Base-by-base conservation (phyloP, 176 grass and related monocot species). In the Miscanthus lutarioriparius region DNA sequence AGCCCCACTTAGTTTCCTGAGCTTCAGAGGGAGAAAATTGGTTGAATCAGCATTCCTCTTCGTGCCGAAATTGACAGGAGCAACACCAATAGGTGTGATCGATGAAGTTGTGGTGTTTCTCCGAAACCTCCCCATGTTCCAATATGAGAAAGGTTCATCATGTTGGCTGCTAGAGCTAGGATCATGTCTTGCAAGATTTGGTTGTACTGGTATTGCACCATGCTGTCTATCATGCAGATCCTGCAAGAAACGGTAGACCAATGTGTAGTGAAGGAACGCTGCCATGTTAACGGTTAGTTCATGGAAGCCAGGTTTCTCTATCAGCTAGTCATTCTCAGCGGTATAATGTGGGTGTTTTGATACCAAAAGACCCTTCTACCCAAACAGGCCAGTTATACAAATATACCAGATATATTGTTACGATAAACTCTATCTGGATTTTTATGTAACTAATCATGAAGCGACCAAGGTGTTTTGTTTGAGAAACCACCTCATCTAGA, bases 111-210 rank as follows among this genome's bases (percentile, higher is more conserved):
- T 87, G 10, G 79, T 92, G 39, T 84, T 91, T 44, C 83, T 67
- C 39, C 72, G 83, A 65, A 89, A 78, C 73, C 81, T 88, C 67
- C 86, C 92, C 90, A 97, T 89, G 85, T 94, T 94, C 92, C 92
- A 94, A 54, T 89, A 92, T 61, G 92, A 94, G 65, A 97, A 94
- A 80, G 85, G 82, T 78, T 89, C 84, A 20, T 86, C 92, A 65
- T 81, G 64, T 66, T 91, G 84, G 69, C 79, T 92, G 73, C 76
- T 75, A 39, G 66, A 85, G 64, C 70, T 80, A 43, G 86, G 66
- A 76, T 72, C 25, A 45, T 12, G 72, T 74, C 82, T 85, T 78
- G 49, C 73, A 80, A 90, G 62, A 80, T 80, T 48, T 70, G 26
- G 74, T 44, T 19, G 74, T 70, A 32, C 36, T 62, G 17, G 64